Evolutionary conservation across 345 rosid species (phyloP), one percentile per base, ranked within the genome.

Genomic region (Mangifera indica): DNA sequence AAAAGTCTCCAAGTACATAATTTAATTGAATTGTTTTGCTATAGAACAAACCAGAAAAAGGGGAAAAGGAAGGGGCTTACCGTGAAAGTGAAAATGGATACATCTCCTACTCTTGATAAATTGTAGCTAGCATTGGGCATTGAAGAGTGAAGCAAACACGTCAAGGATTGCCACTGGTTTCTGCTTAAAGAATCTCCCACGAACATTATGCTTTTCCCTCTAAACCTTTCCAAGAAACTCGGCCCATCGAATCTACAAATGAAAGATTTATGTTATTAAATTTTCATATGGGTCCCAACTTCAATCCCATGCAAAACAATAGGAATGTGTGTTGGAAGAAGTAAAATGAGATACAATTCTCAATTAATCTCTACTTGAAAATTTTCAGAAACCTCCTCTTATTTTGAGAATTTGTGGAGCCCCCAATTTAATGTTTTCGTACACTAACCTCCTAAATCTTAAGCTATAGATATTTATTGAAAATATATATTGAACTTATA

Each of bases 91-190:
- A 87, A 87, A 1, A 81, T 79, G 74, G 93, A 76, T 76, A 89
- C 74, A 40, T 69, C 85, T 57, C 71, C 85, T 57, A 78, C 70
- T 60, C 87, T 82, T 1, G 84, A 71, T 21, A 84, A 0, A 51
- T 54, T 82, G 81, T 67, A 84, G 0, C 77, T 54, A n/a, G 87
- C 81, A 0, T 57, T 68, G 0, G 97, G 97, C 48, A 77, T 71
- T 1, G 88, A 80, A 44, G 85, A 79, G 71, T 86, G 88, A 55
- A 93, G 86, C 89, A 87, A 79, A 81, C 94, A 90, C 3, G 90
- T 85, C 76, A 93, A 77, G 4, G 98, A 93, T 45, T 87, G 89
- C 94, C 93, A 92, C 63, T 92, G 96, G 66, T 90, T 90, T 15
- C 86, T 72, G 74, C 93, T 89, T 2, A 90, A 78, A 1, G 97